Conservation (phyloP, 2,329 filamentous ascomycete species). For the Aspergillus spinulosporus region DNA sequence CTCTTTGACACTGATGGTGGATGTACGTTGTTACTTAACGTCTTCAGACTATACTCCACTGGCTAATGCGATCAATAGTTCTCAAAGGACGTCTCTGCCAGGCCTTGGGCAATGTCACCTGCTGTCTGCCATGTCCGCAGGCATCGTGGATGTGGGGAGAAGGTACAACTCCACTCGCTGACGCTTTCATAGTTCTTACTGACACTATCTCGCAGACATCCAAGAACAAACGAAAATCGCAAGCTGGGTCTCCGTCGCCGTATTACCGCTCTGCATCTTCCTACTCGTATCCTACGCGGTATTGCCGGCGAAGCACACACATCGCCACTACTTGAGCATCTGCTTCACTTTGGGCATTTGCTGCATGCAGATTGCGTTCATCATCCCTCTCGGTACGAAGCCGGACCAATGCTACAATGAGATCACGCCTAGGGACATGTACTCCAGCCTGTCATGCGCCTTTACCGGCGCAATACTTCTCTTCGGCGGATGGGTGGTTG, state of each 20-base stretch:
- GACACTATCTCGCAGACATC: slow-evolving; percentile 44
- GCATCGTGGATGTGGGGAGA: slow-evolving; percentile 71
- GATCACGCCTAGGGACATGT: slow-evolving; percentile 94
- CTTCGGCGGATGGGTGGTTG: slow-evolving; percentile 77
- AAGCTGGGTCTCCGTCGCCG: slow-evolving; percentile 80
- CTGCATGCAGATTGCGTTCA: slow-evolving; percentile 86
- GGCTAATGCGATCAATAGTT: slow-evolving; percentile 45
- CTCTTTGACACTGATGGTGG: slow-evolving; percentile 63
- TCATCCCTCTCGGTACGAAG: slow-evolving; percentile 76
- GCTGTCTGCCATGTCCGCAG: slow-evolving; percentile 88
- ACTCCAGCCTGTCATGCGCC: slow-evolving; percentile 75
- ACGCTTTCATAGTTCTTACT: not conserved
- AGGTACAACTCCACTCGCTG: slow-evolving; percentile 38
- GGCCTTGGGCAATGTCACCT: slow-evolving; percentile 55
- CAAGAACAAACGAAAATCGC: slow-evolving; percentile 62
- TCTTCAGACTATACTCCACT: slow-evolving; percentile 29
- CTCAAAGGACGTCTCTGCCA: slow-evolving; percentile 63
- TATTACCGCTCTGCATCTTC: slow-evolving; percentile 70
- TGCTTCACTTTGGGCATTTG: slow-evolving; percentile 75
- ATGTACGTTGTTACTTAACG: slow-evolving; percentile 55
- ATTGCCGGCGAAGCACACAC: slow-evolving; percentile 83
- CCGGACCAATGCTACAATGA: slow-evolving; percentile 82
- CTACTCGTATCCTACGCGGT: slow-evolving; percentile 76
- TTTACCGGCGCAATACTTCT: slow-evolving; percentile 84
- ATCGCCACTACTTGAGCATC: slow-evolving; percentile 89